These are phyloP conservation scores for Anthracocystis panici-leucophaei DNA, from an alignment of 1,284 basidiomycete species.

Conservation along the genomic window DNA sequence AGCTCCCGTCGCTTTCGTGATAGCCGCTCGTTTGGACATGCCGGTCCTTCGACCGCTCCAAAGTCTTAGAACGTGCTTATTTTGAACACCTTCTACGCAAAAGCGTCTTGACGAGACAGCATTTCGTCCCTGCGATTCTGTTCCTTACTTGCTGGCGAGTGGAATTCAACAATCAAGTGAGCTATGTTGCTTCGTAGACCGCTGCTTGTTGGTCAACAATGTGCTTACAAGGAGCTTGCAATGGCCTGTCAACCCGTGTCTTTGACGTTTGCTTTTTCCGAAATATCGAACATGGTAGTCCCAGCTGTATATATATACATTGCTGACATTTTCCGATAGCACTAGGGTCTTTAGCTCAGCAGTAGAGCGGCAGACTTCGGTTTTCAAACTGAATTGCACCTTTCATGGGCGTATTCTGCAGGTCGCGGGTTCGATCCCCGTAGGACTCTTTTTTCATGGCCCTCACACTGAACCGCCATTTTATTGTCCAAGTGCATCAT, in stretches of 20 bases:
- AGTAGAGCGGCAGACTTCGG: conserved; percentile 60
- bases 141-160: neutral
- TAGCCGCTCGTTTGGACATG: conserved; percentile 13
- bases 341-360: conserved; percentile 55
- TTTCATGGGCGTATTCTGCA: conserved; percentile 39
- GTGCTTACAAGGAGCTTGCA: neutral
- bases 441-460: conserved; percentile 57
- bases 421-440: conserved; percentile 59
- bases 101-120: neutral
- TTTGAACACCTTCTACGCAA: neutral
- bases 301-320: neutral
- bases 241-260: neutral
- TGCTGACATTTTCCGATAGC: neutral
- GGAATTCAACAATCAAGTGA: neutral
- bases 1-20: conserved; percentile 11
- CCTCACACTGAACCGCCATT: no score
- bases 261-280: neutral
- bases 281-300: neutral
- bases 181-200: neutral
- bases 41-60: neutral
- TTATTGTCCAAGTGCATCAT: no score
- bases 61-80: neutral
- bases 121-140: neutral
- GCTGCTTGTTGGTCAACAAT: neutral
- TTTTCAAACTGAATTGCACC: conserved; percentile 13